phyloP scores from a whole-genome alignment of 768 basidiomycete species.

The Lactarius sanguifluus region DNA sequence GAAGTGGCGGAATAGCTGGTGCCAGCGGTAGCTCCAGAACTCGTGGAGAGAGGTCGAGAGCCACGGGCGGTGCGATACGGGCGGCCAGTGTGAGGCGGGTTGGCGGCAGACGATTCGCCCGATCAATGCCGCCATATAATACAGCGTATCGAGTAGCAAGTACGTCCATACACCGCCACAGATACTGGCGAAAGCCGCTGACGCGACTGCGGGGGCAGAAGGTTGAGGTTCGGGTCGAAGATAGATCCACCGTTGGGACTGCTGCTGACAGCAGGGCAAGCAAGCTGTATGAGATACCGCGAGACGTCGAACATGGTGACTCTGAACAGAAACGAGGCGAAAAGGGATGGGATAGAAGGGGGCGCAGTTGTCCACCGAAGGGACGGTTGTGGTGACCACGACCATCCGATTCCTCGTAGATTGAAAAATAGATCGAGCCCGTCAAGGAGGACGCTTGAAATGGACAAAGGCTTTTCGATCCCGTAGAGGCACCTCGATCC shows the following conservation, averaged over 20 bases:
- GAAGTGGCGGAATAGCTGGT: constrained; percentile 30
- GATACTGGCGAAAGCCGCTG: constrained; percentile 5
- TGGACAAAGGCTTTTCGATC: background rate
- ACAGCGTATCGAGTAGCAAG: constrained; percentile 6
- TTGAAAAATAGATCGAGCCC: constrained; percentile 17
- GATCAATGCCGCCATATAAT: constrained; percentile 31
- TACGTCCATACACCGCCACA: constrained; percentile 20
- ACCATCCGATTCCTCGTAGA: constrained; percentile 13
- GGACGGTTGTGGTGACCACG: constrained; percentile 3
- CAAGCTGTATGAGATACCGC: constrained; percentile 2
- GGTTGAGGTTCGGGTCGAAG: no score
- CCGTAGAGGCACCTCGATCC: background rate
- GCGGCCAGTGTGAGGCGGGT: no score
- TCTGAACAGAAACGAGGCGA: background rate
- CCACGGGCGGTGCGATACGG: no score
- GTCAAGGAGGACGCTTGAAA: constrained; percentile 12
- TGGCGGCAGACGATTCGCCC: no score
- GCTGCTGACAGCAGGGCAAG: constrained; percentile 1
- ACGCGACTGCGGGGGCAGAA: background rate
- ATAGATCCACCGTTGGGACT: background rate
- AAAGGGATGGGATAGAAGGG: background rate
- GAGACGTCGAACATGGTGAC: constrained; percentile 8
- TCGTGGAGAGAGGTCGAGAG: constrained; percentile 38
- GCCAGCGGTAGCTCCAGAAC: constrained; percentile 38
- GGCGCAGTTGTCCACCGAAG: background rate